Percentiles rank a stretch among this genome's conserved stretches.
Conservation (phyloP, 2,329 filamentous ascomycete genomes). For the Verticillium albo-atrum region DNA sequence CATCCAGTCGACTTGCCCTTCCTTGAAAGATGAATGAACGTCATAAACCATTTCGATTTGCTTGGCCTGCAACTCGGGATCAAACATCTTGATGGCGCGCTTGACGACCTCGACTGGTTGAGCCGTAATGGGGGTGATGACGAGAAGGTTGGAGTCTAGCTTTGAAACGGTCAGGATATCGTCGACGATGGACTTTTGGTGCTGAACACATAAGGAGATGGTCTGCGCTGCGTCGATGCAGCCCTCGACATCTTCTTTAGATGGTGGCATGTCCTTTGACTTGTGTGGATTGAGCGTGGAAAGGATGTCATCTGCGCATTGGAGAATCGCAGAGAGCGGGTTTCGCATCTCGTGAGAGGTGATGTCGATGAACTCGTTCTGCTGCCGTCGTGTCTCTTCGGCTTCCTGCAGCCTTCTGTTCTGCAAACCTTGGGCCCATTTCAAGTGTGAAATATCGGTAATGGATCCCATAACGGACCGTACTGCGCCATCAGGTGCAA, state of each 20-base stretch:
- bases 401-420: conserved; percentile 28
- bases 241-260: conserved; percentile 33
- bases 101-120: conserved; percentile 48
- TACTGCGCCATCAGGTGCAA: conserved; percentile 25
- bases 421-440: conserved; percentile 35
- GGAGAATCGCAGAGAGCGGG: conserved; percentile 49
- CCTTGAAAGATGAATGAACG: conserved; percentile 41
- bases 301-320: conserved; percentile 51
- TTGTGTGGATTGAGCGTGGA: conserved; percentile 15
- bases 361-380: conserved; percentile 52
- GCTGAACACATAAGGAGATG: conserved; percentile 51
- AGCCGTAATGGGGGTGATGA: conserved; percentile 50
- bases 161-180: conserved; percentile 45
- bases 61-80: conserved; percentile 51
- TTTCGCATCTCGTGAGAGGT: conserved; percentile 50
- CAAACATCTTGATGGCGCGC: conserved; percentile 54
- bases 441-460: conserved; percentile 38
- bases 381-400: conserved; percentile 38
- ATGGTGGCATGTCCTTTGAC: conserved; percentile 15
- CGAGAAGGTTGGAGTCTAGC: conserved; percentile 49
- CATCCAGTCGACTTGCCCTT: conserved; percentile 50
- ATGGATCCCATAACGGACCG: conserved; percentile 34
- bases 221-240: conserved; percentile 52
- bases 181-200: conserved; percentile 50
- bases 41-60: conserved; percentile 48